Base-by-base conservation (phyloP, 2,329 filamentous ascomycete genomes). In the Paraconiothyrium sp. region DNA sequence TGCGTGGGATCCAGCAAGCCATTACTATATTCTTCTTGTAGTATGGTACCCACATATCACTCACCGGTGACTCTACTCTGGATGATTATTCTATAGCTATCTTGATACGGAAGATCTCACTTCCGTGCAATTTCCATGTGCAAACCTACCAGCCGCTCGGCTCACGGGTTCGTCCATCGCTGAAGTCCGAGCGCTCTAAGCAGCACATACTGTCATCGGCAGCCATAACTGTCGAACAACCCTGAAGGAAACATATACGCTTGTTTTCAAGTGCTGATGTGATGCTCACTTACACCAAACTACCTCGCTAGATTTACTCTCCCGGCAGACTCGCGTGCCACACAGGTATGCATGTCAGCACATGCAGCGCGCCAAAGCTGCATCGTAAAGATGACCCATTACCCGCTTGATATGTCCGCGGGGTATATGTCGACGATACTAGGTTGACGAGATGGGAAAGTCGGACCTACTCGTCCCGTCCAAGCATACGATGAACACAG, bases 211-310 rank as follows among this genome's bases (percentile, higher is more conserved):
- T 1, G 27, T 30, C 4, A 0, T 30, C 35, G 22, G 50, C 34
- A 55, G 39, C 52, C 52, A 44, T 39, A 46, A 13, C 52, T 39
- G 39, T 34, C 52, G 35, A 11, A 55, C 5, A n/a, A 14, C 16
- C 39, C 39, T 20, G 27, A 1, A 10, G 9, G 27, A 34, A 27
- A 39, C 9, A 22, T 22, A 13, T 24, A 44, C 37, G 24, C 22
- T 20, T 14, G n/a, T 44, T 13, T 6, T 6, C 16, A 14, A 32
- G 24, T 35, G 52, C 52, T 55, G 52, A 46, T 46, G 52, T 46
- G 24, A 55, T 43, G 39, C 39, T 55, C 22, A 55, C 37, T 13
- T 35, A 16, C 52, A 11, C 52, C 3, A 44, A 16, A 16, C 13
- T 30, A 6, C 27, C 27, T 6, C 27, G 6, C 4, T 30, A 30